These are phyloP conservation scores for Xerophyta viscosa DNA, from an alignment of 106 monocot genomes.

Conservation along the genomic window DNA sequence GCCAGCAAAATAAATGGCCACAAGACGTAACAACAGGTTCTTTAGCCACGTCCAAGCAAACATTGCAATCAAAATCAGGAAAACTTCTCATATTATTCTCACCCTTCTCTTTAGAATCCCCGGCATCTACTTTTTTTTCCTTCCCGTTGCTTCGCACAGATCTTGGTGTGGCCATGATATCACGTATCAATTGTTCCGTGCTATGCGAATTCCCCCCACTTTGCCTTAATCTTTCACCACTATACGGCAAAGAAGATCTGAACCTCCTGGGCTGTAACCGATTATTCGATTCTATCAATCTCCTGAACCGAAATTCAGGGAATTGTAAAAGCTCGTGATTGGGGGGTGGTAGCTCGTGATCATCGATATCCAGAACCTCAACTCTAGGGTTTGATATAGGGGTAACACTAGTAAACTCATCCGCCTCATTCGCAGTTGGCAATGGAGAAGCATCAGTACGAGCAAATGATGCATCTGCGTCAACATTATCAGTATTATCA, in stretches of 20 bases:
- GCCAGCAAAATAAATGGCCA: slow-evolving; percentile 91
- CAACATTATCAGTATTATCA: too few species aligned
- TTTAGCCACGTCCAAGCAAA: slow-evolving; percentile 67
- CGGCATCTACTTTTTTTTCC: too few species aligned
- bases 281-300: slow-evolving; percentile 46
- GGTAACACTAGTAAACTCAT: background rate
- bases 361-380: too few species aligned
- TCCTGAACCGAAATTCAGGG: slow-evolving; percentile 40
- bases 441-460: background rate
- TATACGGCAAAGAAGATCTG: slow-evolving; percentile 21
- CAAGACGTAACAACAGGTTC: slow-evolving; percentile 90
- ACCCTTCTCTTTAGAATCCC: slow-evolving; percentile 28
- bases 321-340: slow-evolving; percentile 10
- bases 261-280: slow-evolving; percentile 24
- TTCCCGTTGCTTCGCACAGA: slow-evolving; percentile 32
- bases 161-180: slow-evolving; percentile 18
- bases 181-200: slow-evolving; percentile 9
- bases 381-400: too few species aligned
- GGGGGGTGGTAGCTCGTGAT: slow-evolving; percentile 13
- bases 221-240: slow-evolving; percentile 12
- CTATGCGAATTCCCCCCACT: background rate
- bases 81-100: slow-evolving; percentile 26
- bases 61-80: slow-evolving; percentile 73
- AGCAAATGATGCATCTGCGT: background rate
- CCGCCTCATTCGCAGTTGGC: background rate